Conservation (phyloP, 1,284 basidiomycete genomes). For the Phylloboletellus chloephorus region DNA sequence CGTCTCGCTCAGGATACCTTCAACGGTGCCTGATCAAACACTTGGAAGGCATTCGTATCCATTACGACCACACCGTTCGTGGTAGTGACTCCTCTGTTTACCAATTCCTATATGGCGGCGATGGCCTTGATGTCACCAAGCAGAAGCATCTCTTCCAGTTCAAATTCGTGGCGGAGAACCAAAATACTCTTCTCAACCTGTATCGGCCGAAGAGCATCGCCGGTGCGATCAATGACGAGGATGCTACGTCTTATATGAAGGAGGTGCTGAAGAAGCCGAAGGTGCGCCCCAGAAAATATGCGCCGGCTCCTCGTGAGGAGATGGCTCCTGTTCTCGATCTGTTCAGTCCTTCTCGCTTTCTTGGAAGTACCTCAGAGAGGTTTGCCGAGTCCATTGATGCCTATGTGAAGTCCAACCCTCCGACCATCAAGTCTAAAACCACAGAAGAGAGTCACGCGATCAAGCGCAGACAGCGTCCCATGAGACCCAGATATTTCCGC, state of each 20-base stretch:
- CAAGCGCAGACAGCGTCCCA: conserved; percentile 44
- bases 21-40: conserved; percentile 99
- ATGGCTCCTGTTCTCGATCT: conserved; percentile 74
- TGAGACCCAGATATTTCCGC: conserved; percentile 64
- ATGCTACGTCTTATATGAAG: conserved; percentile 81
- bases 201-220: conserved; percentile 64
- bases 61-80: conserved; percentile 98
- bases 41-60: conserved; percentile 91
- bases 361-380: conserved; percentile 91
- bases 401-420: conserved; percentile 79
- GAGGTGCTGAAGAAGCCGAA: conserved; percentile 75
- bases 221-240: conserved; percentile 60
- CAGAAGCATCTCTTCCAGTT: conserved; percentile 90
- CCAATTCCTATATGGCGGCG: conserved; percentile 97
- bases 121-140: conserved; percentile 94
- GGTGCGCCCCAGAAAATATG: conserved; percentile 44
- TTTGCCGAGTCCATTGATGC: conserved; percentile 81
- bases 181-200: conserved; percentile 71
- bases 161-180: conserved; percentile 90
- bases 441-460: conserved; percentile 36
- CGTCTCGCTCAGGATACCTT: conserved; percentile 95
- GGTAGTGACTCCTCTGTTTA: conserved; percentile 91
- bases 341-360: conserved; percentile 74
- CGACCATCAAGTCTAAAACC: conserved; percentile 52
- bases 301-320: conserved; percentile 43